Percentiles rank a stretch among this genome's conserved stretches.
Conservation (phyloP, 2,329 filamentous ascomycete genomes). For the Talaromyces sp. region DNA sequence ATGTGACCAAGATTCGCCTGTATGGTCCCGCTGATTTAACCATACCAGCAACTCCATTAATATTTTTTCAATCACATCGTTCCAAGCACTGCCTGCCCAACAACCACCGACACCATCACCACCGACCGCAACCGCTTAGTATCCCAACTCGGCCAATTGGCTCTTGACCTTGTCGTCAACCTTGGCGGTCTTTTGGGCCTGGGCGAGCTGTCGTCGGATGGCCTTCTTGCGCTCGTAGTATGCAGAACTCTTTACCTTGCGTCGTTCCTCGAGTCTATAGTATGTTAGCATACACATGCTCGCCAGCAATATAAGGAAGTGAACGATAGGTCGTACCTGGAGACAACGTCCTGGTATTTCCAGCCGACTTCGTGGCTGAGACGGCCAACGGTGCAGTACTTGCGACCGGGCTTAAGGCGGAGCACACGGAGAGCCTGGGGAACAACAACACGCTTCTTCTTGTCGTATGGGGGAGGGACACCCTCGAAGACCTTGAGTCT, state of each 20-base stretch:
- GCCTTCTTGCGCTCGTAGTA: conserved; percentile 99
- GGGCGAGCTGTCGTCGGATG: conserved; percentile 80
- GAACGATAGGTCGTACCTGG: conserved; percentile 63
- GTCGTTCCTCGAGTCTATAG: conserved; percentile 90
- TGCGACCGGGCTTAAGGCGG: conserved; percentile 96
- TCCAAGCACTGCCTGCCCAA: conserved; percentile 23
- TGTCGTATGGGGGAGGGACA: conserved; percentile 97
- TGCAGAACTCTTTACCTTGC: conserved; percentile 98
- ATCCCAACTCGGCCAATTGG: conserved; percentile 86
- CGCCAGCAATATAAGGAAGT: conserved; percentile 8
- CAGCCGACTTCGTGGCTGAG: conserved; percentile 99
- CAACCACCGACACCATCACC: conserved; percentile 36
- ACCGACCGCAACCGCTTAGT: conserved; percentile 59
- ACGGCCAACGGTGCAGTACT: conserved; percentile 99
- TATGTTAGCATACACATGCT: not conserved
- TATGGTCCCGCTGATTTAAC: conserved; percentile 39
- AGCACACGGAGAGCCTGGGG: conserved; percentile 96
- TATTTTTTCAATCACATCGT: conserved; percentile 28
- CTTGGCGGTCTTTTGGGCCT: conserved; percentile 88
- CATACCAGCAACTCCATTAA: conserved; percentile 35
- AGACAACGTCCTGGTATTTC: conserved; percentile 99
- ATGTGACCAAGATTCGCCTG: conserved; percentile 40
- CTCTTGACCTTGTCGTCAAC: conserved; percentile 81
- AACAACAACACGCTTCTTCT: conserved; percentile 99
- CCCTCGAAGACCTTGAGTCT: conserved; percentile 99